These are phyloP conservation scores for Solanum piurae DNA, from an alignment of 257 asterid species.

Conservation along the genomic window DNA sequence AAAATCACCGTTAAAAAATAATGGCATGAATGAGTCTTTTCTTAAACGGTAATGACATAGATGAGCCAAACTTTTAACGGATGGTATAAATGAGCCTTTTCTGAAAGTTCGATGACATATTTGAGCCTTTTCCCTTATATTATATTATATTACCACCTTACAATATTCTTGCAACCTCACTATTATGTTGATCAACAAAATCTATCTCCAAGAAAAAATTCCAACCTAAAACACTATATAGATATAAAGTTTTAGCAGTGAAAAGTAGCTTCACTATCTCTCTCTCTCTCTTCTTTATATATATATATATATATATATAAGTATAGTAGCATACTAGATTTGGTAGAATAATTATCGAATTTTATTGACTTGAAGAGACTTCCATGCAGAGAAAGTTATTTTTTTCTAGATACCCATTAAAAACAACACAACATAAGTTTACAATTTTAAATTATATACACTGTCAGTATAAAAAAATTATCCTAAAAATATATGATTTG, in stretches of 20 bases:
- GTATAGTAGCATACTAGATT: neutral
- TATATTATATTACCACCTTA: neutral
- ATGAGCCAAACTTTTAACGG: too few relatives aligned
- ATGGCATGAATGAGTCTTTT: too few relatives aligned
- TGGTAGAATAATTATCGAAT: neutral
- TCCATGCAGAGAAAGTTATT: neutral
- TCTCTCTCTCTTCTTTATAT: neutral
- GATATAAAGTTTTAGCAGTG: conserved; percentile 1
- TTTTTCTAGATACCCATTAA: neutral
- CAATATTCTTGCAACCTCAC: neutral
- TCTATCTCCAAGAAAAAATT: neutral
- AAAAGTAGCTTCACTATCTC: neutral
- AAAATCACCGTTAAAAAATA: too few relatives aligned
- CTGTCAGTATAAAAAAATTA: neutral
- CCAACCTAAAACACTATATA: neutral
- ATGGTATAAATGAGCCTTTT: too few relatives aligned
- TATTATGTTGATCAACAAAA: neutral
- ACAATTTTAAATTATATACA: neutral
- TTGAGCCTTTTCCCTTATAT: neutral
- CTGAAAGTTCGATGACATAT: too few relatives aligned
- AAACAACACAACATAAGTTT: neutral
- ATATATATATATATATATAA: neutral
- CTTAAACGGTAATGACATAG: too few relatives aligned
- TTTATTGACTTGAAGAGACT: neutral
- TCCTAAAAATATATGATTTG: neutral